phyloP scores from a whole-genome alignment of 1,284 basidiomycete genomes.

The Papiliotrema fonsecae region DNA sequence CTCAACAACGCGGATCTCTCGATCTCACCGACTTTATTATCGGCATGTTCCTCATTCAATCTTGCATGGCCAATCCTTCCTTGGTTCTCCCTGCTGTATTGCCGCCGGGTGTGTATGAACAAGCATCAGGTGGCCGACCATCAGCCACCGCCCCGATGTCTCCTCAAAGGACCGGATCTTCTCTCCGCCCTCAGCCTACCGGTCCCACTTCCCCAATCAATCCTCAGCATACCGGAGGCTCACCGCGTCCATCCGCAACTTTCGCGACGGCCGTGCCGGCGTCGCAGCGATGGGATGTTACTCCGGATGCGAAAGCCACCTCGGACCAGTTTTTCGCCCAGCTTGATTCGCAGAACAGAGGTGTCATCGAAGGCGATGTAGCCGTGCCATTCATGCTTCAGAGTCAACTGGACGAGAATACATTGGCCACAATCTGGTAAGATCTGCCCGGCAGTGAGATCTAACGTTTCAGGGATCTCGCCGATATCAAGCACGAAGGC shows the following conservation, averaged over 20 bases:
- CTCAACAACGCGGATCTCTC: constrained; percentile 81
- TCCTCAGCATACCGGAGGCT: constrained; percentile 52
- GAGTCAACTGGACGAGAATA: constrained; percentile 77
- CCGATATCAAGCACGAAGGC: constrained; percentile 87
- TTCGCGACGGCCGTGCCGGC: neutral
- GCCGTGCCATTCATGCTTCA: constrained; percentile 96
- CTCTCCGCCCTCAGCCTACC: constrained; percentile 55
- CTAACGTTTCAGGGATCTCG: constrained; percentile 63
- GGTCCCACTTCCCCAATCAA: constrained; percentile 50
- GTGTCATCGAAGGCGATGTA: constrained; percentile 85
- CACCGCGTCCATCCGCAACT: neutral
- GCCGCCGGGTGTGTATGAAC: constrained; percentile 88
- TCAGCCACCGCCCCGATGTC: constrained; percentile 28
- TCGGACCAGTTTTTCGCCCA: constrained; percentile 79
- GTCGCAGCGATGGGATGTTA: constrained; percentile 70
- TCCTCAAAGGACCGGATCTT: constrained; percentile 33
- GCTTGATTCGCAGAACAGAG: constrained; percentile 70
- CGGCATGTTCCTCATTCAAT: constrained; percentile 91
- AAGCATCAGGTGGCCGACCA: constrained; percentile 58
- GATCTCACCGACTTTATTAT: constrained; percentile 92
- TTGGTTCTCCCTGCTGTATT: constrained; percentile 69
- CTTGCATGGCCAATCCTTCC: constrained; percentile 75
- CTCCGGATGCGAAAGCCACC: constrained; percentile 70
- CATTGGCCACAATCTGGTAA: constrained; percentile 87
- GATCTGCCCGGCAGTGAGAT: constrained; percentile 26